phyloP scores from a whole-genome alignment of 176 grass and related monocot genomes.

The Pontederia paniculata region DNA sequence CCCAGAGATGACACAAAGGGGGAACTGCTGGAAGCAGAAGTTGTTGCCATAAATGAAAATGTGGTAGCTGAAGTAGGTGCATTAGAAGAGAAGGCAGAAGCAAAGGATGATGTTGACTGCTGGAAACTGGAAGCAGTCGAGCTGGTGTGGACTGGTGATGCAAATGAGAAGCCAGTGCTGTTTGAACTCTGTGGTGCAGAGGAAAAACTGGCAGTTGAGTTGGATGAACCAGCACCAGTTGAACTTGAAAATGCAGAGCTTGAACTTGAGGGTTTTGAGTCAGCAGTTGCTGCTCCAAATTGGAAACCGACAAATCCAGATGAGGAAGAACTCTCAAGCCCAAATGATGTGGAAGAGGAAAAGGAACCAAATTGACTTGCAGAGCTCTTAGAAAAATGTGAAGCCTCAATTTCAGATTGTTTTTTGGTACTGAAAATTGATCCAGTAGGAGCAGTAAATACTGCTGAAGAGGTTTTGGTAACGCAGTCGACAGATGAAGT shows the following conservation, averaged over 20 bases:
- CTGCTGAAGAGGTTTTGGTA: constrained; percentile 20
- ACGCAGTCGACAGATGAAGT: constrained; percentile 19
- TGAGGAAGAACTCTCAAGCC: constrained; percentile 28
- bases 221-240: neutral
- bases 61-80: constrained; percentile 22
- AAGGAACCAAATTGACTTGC: constrained; percentile 24
- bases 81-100: constrained; percentile 35
- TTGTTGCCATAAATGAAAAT: constrained; percentile 38
- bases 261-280: neutral
- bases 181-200: neutral
- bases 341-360: constrained; percentile 17
- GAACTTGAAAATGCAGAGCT: constrained; percentile 10
- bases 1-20: constrained; percentile 36
- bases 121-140: constrained; percentile 20
- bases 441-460: neutral
- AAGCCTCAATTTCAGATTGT: constrained; percentile 18
- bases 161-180: constrained; percentile 6
- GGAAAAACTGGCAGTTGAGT: neutral
- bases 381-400: constrained; percentile 22
- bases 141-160: constrained; percentile 13
- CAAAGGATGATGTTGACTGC: constrained; percentile 25
- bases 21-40: constrained; percentile 20
- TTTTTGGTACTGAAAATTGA: constrained; percentile 25
- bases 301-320: constrained; percentile 32
- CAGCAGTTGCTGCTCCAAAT: constrained; percentile 34